Evolutionary conservation across 352 stramenopile genomes (phyloP), one percentile per base, ranked within the genome.

Genomic region (Phytophthora hybrid): DNA sequence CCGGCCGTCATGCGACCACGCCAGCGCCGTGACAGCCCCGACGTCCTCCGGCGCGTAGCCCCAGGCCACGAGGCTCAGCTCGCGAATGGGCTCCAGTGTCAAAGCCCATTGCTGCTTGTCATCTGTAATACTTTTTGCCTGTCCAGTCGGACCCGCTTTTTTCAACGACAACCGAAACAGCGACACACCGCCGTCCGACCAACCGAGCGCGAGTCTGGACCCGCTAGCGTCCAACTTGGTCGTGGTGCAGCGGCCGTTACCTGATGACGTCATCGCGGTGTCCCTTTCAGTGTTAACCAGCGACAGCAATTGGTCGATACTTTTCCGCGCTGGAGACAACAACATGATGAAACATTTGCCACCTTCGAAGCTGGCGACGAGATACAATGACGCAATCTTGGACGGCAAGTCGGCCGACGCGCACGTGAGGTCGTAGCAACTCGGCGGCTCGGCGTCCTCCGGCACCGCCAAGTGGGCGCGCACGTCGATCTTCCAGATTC

Each of bases 291-390:
- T 90, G 68, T 93, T 93, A 41, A 93, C 82, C 26, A 94, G 85
- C 34, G 88, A 94, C 13, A 94, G 63, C 18, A 94, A 67, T 63
- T 93, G 88, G 23, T 93, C 79, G 55, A 95, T 93, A 57, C 72
- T 75, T 37, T 91, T 92, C n/a, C 70, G 64, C 1, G 63, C 49
- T 0, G 86, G 86, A 21, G 84, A 82, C 5, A 95, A 59, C 61
- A 92, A 64, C 80, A 95, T 87, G 63, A 95, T 91, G 59, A 95
- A 95, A 63, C 88, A 95, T 63, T 90, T 91, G 51, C 84, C 86
- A n/a, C 82, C 82, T 70, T 90, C 82, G 70, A 95, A 95, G 66
- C 76, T 90, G 55, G 86, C 86, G 51, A 93, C 82, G 5, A 95
- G 68, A 56, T 78, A 82, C 32, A 95, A 71, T 34, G 71, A 81